A percentile compares a stretch with the other conserved stretches of the same genome.
Conservation (phyloP, 2,329 filamentous ascomycete species). For the Talaromyces sp. region DNA sequence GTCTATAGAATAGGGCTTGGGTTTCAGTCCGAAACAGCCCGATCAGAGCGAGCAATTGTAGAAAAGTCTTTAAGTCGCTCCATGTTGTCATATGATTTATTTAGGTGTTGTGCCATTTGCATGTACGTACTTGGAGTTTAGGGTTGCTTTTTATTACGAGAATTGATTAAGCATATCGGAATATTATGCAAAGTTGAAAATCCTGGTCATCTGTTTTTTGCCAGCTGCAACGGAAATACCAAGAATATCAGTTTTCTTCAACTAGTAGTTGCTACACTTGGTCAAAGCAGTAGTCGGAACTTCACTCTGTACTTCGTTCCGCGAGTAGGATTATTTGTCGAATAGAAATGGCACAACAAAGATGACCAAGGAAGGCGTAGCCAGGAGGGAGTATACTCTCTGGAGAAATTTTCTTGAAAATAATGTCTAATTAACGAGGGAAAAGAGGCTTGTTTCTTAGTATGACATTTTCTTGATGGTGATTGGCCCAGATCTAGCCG, state of each 20-base stretch:
- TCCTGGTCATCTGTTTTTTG: not conserved
- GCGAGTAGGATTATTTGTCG: too few species aligned
- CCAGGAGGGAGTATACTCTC: too few species aligned
- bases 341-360: too few species aligned
- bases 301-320: too few species aligned
- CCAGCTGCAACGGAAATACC: not conserved
- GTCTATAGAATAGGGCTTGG: not conserved
- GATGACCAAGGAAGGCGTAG: too few species aligned
- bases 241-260: not conserved
- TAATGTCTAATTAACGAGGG: too few species aligned
- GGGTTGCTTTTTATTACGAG: not conserved
- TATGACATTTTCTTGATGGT: too few species aligned
- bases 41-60: not conserved
- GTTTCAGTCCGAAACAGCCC: not conserved
- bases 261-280: too few species aligned
- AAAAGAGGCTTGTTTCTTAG: too few species aligned
- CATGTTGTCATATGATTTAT: not conserved
- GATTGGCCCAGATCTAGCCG: too few species aligned
- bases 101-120: not conserved
- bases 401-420: too few species aligned
- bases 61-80: not conserved
- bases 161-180: not conserved
- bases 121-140: not conserved
- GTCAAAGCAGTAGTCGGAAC: too few species aligned
- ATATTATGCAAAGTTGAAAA: not conserved